phyloP scores from a whole-genome alignment of 345 rosid species.

The Chamaenerion angustifolium region DNA sequence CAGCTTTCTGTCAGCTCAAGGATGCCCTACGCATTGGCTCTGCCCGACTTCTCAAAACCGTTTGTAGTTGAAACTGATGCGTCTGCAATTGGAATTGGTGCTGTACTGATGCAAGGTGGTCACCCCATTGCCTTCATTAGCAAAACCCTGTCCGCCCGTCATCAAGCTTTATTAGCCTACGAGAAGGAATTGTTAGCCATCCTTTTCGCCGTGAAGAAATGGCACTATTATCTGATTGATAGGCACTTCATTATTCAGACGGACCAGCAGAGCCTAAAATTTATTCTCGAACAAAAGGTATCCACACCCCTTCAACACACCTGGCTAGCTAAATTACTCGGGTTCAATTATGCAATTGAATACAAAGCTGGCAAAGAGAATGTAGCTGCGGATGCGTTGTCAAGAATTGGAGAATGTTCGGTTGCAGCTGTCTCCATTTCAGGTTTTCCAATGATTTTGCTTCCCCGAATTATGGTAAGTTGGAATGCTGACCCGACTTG shows the following conservation, averaged over 20 bases:
- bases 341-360: not conserved
- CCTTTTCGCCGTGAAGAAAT: not conserved
- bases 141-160: too few relatives aligned
- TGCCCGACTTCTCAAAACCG: too few relatives aligned
- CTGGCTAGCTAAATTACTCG: not conserved
- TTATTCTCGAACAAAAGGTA: not conserved
- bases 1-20: not conserved
- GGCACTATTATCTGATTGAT: not conserved
- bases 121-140: too few relatives aligned
- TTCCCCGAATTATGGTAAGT: too few relatives aligned
- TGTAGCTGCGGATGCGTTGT: conserved; percentile 1
- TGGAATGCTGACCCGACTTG: too few relatives aligned
- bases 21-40: not conserved
- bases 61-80: too few relatives aligned
- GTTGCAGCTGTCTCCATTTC: too few relatives aligned
- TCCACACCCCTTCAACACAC: not conserved
- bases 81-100: too few relatives aligned
- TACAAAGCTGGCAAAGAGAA: not conserved
- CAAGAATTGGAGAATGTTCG: not conserved
- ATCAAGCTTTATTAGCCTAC: not conserved
- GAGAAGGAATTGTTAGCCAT: conserved; percentile 1
- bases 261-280: conserved; percentile 3
- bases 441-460: too few relatives aligned
- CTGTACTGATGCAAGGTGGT: too few relatives aligned
- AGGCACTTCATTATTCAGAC: not conserved